phyloP scores from a whole-genome alignment of 2,329 filamentous ascomycete species.

The Sporothrix mexicana region DNA sequence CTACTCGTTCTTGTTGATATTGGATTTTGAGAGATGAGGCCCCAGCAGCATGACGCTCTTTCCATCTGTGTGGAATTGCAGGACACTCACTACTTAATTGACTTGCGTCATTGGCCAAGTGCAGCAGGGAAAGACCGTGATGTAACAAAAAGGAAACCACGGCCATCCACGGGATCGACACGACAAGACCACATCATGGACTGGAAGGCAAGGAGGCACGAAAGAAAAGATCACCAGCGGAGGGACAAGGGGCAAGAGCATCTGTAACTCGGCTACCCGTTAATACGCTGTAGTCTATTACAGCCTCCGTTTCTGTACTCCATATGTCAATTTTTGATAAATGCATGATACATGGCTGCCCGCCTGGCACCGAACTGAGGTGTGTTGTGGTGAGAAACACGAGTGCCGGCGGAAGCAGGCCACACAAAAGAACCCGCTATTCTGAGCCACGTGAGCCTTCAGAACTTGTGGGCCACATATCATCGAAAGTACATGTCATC shows the following conservation, averaged over 20 bases:
- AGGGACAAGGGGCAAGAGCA: background rate
- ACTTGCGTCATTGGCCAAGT: constrained; percentile 30
- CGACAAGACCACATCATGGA: background rate
- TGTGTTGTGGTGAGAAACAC: constrained; percentile 10
- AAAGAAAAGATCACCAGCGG: background rate
- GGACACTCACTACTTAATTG: constrained; percentile 21
- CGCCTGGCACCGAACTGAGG: background rate
- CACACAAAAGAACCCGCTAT: constrained; percentile 5
- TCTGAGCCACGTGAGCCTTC: constrained; percentile 31
- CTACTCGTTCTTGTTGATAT: background rate
- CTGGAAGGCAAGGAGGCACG: background rate
- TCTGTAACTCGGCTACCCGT: background rate
- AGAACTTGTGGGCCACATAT: constrained; percentile 5
- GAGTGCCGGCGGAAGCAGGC: too few species aligned
- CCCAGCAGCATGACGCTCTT: background rate
- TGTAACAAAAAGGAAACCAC: background rate
- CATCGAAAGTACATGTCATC: constrained; percentile 1
- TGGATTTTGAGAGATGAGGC: background rate
- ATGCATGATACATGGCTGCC: background rate
- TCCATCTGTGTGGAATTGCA: background rate
- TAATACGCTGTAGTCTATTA: background rate
- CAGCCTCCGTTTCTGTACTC: background rate
- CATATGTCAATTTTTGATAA: too few species aligned
- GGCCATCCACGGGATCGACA: constrained; percentile 24
- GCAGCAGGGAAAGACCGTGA: background rate